A percentile compares a stretch with the other conserved stretches of the same genome.
Evolutionary conservation across 2,329 filamentous ascomycete genomes (phyloP).

Genomic region (Zarea fungicola): DNA sequence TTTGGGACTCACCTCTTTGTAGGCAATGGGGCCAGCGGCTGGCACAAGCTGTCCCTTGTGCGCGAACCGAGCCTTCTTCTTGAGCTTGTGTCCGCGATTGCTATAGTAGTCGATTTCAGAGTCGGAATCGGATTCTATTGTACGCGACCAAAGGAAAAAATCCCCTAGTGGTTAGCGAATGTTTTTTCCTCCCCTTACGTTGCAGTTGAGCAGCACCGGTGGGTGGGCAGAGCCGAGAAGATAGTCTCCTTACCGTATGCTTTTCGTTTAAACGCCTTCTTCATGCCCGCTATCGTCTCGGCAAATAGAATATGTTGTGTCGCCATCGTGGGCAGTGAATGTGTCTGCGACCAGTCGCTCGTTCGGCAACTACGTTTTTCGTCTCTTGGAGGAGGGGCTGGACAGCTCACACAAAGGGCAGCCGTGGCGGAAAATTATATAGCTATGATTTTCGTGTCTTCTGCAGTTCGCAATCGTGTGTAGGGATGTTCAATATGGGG

Average conservation of each 20-base stretch:
- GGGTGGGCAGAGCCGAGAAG: background rate
- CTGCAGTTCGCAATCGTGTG: background rate
- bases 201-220: constrained; percentile 3
- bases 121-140: constrained; percentile 71
- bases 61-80: constrained; percentile 67
- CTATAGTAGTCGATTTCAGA: constrained; percentile 63
- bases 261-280: constrained; percentile 60
- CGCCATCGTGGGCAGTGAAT: constrained; percentile 29
- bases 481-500: background rate
- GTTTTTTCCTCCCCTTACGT: constrained; percentile 1
- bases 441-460: background rate
- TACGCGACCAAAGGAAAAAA: background rate
- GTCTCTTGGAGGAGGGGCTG: background rate
- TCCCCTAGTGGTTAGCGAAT: constrained; percentile 21
- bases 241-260: constrained; percentile 46
- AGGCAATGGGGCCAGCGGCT: constrained; percentile 59
- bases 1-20: constrained; percentile 57
- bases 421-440: background rate
- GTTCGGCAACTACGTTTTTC: background rate
- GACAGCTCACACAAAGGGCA: background rate
- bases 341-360: background rate
- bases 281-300: constrained; percentile 64
- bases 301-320: constrained; percentile 57
- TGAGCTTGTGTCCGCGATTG: constrained; percentile 75
- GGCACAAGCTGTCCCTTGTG: constrained; percentile 65